Evolutionary conservation across 192 early-diverging fungal species (phyloP).

Genomic region (Coemansia sp.): DNA sequence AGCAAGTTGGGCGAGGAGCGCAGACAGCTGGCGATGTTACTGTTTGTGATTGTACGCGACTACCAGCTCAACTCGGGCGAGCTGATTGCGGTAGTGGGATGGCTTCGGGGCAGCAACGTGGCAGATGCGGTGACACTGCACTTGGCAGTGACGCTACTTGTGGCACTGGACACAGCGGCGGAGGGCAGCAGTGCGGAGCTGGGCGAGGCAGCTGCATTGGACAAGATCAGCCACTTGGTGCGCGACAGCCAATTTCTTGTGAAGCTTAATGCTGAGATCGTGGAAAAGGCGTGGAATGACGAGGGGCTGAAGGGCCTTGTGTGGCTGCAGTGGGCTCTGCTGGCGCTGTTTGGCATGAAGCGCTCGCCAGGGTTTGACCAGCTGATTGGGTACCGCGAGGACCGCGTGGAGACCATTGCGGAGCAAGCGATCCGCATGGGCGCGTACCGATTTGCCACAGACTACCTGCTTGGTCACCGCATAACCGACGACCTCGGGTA

Average conservation of each 20-base stretch:
- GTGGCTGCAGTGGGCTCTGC: conserved; percentile 63
- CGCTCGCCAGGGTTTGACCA: conserved; percentile 50
- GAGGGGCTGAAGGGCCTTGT: conserved; percentile 54
- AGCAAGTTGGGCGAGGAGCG: conserved; percentile 47
- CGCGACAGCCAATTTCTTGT: conserved; percentile 42
- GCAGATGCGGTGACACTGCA: conserved; percentile 47
- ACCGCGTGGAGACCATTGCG: conserved; percentile 52
- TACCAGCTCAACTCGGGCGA: conserved; percentile 44
- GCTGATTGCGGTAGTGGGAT: conserved; percentile 36
- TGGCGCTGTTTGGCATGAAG: conserved; percentile 54
- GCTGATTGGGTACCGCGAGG: conserved; percentile 48
- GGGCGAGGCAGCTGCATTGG: conserved; percentile 35
- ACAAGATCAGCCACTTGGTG: conserved; percentile 44
- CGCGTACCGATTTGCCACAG: conserved; percentile 64
- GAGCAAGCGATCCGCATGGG: conserved; percentile 57
- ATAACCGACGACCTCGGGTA: conserved; percentile 43
- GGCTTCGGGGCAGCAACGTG: conserved; percentile 35
- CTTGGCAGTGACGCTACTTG: conserved; percentile 31
- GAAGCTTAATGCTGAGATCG: conserved; percentile 40
- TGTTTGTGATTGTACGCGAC: conserved; percentile 43
- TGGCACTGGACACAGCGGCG: conserved; percentile 28
- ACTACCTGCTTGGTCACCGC: conserved; percentile 62
- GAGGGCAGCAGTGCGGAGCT: conserved; percentile 25
- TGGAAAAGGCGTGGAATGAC: conserved; percentile 46
- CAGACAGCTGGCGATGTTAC: conserved; percentile 45